phyloP scores from a whole-genome alignment of 2,329 filamentous ascomycete genomes.

The Cladosporium sp. region DNA sequence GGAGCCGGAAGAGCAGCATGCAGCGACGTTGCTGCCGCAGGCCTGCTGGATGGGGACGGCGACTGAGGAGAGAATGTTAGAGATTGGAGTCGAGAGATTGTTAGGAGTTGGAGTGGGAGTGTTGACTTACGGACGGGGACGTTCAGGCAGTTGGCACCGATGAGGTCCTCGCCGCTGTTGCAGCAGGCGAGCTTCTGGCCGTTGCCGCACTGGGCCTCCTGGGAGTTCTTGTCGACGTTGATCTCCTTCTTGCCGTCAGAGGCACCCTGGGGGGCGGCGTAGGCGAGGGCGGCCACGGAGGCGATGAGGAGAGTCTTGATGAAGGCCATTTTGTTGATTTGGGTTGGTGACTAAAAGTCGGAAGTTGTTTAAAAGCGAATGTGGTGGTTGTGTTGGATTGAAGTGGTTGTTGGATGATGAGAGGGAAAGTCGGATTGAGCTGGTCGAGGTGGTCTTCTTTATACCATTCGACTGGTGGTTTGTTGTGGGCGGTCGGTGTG shows the following conservation, averaged over 20 bases:
- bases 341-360: slow-evolving; percentile 10
- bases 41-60: slow-evolving; percentile 11
- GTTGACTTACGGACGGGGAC: slow-evolving; percentile 5
- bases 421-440: not conserved
- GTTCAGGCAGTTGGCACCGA: slow-evolving; percentile 12
- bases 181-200: slow-evolving; percentile 14
- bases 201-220: slow-evolving; percentile 6
- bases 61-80: not conserved
- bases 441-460: slow-evolving; percentile 8
- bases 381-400: slow-evolving; percentile 8
- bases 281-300: slow-evolving; percentile 12
- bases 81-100: not conserved
- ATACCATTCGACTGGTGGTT: slow-evolving; percentile 1
- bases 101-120: not conserved
- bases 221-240: not conserved
- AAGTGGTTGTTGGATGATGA: slow-evolving; percentile 11
- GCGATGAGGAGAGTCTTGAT: slow-evolving; percentile 13
- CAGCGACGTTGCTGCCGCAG: slow-evolving; percentile 12
- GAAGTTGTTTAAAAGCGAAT: slow-evolving; percentile 11
- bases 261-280: slow-evolving; percentile 11
- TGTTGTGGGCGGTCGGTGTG: slow-evolving; percentile 10
- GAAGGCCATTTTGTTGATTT: slow-evolving; percentile 12
- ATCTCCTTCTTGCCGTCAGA: slow-evolving; percentile 5
- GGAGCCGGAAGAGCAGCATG: slow-evolving; percentile 8
- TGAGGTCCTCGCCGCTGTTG: slow-evolving; percentile 12